Percentiles rank a stretch among this genome's conserved stretches.
Evolutionary conservation across 1,284 basidiomycete species (phyloP).

Genomic region (Lentinula novae-zelandiae): DNA sequence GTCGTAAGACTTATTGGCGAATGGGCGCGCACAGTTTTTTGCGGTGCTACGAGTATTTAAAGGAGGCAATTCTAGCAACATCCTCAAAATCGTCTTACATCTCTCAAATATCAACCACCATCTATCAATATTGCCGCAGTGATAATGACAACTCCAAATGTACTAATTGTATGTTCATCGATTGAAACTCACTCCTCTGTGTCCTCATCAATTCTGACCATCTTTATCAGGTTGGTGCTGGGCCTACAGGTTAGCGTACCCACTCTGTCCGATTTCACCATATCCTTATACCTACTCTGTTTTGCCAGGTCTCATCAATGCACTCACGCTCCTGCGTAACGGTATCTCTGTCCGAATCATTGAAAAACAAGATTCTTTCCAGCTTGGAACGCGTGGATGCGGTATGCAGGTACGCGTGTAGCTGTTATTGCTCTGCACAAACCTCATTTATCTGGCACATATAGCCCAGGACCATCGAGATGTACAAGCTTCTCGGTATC

Average conservation of each 20-base stretch:
- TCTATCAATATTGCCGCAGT: neutral
- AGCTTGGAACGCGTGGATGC: conserved; percentile 18
- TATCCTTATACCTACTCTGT: neutral
- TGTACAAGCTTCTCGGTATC: conserved; percentile 14
- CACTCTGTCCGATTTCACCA: neutral
- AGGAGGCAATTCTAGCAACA: neutral
- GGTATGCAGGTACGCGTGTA: conserved; percentile 16
- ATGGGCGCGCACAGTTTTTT: neutral
- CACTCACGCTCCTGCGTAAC: conserved; percentile 19
- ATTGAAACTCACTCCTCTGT: neutral
- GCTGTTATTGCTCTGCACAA: no score
- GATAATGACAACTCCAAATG: neutral
- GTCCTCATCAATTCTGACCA: conserved; percentile 16
- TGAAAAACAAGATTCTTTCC: conserved; percentile 17
- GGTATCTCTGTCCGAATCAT: conserved; percentile 23
- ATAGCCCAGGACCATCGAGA: conserved; percentile 14
- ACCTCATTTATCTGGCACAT: neutral
- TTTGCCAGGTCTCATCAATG: conserved; percentile 18
- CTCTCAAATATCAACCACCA: neutral
- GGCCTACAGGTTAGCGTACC: conserved; percentile 15
- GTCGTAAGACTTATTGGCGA: neutral
- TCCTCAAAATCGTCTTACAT: neutral
- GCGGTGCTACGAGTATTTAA: neutral
- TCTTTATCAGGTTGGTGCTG: conserved; percentile 19
- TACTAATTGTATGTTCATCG: neutral